phyloP scores from a whole-genome alignment of 2,329 filamentous ascomycete species.

The Pezicula radicicola region DNA sequence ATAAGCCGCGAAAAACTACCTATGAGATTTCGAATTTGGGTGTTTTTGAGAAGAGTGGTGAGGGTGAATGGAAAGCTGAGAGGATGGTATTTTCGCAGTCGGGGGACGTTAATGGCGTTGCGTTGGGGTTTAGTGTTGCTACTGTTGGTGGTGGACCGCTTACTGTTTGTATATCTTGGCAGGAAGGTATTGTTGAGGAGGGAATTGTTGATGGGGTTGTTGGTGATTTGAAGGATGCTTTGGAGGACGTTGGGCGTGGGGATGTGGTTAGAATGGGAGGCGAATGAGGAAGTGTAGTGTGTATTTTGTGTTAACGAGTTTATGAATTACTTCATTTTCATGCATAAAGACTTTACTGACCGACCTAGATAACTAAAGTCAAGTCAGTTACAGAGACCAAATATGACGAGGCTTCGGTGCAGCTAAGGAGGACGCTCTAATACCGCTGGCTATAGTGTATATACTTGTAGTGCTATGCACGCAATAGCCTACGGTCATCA shows the following conservation, averaged over 20 bases:
- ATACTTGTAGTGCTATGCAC: too few relatives aligned
- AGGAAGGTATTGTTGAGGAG: slow-evolving; percentile 39
- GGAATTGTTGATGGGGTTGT: slow-evolving; percentile 34
- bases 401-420: too few relatives aligned
- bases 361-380: too few relatives aligned
- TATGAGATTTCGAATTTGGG: slow-evolving; percentile 55
- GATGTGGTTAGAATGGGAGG: not conserved
- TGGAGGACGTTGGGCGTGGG: slow-evolving; percentile 9
- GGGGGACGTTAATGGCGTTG: slow-evolving; percentile 38
- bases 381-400: too few relatives aligned
- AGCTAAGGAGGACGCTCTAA: too few relatives aligned
- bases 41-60: slow-evolving; percentile 25
- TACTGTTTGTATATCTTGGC: slow-evolving; percentile 44
- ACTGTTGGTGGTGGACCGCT: slow-evolving; percentile 41
- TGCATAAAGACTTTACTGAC: too few relatives aligned
- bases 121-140: slow-evolving; percentile 43
- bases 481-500: too few relatives aligned
- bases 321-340: too few relatives aligned
- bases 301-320: too few relatives aligned
- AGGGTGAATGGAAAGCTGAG: slow-evolving; percentile 32
- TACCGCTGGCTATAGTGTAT: too few relatives aligned
- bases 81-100: slow-evolving; percentile 50
- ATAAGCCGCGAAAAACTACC: slow-evolving; percentile 36
- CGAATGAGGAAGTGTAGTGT: too few relatives aligned
- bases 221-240: slow-evolving; percentile 30